Base-by-base conservation (phyloP, 164 flowering plant species). In the Annona squamosa region DNA sequence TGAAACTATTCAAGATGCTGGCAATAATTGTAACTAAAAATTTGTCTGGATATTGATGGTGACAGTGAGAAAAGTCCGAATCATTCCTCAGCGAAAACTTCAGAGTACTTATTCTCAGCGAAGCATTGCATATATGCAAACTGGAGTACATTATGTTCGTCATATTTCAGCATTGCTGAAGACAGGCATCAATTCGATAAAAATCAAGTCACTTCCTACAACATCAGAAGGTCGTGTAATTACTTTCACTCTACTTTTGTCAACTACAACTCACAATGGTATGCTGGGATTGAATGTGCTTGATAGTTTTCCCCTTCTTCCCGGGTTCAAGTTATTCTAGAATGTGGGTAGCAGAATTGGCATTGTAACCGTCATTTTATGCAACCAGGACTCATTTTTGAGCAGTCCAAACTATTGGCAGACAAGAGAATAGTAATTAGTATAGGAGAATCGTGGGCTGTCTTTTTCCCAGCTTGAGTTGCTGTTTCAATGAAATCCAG, bases 151-250 rank as follows among this genome's bases (percentile, higher is more conserved):
- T 26, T 91, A 94, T 74, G 82, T 87, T 67, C 80, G 85, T 66
- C 89, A 89, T 61, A 89, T 91, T 81, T 91, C 98, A 65, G 76
- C 93, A 42, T 16, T 86, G 65, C 86, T 93, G 81, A 93, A 87
- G 84, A 85, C 80, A 73, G 79, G 95, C 78, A 79, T 93, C 76
- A 85, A 78, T 77, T 85, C 90, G 73, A 75, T 90, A 4, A 86
- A 82, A 76, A 65, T 68, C 12, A 63, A 84, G 56, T 74, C 95
- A 57, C 79, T 84, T 57, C 68, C 86, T 13, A 73, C 79, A 62
- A 57, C 84, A 71, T 79, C 84, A 63, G 93, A 91, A 93, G 75
- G 75, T 73, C 45, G 46, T 56, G 16, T 16, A 42, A 66, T 66
- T 16, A 10, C 6, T 16, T 42, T 17, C 46, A 66, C 66, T 6